Conservation (phyloP, 2,329 filamentous ascomycete species). For the Fusarium luffae region DNA sequence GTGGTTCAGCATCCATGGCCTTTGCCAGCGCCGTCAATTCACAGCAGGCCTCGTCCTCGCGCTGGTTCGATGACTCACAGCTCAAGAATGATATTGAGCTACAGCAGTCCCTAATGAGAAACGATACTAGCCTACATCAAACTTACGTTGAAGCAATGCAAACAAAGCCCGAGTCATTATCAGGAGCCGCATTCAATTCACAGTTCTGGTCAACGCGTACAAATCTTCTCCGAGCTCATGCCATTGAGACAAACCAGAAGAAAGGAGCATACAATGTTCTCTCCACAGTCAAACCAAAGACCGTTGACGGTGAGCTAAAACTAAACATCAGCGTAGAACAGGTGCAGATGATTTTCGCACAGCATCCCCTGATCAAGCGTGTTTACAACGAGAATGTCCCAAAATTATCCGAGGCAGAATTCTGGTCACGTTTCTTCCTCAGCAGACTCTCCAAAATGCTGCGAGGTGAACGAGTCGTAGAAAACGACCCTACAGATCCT, state of each 20-base stretch:
- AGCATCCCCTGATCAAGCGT: conserved; percentile 89
- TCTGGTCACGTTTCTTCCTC: conserved; percentile 95
- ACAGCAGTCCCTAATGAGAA: conserved; percentile 88
- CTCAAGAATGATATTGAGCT: conserved; percentile 82
- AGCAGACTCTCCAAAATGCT: conserved; percentile 91
- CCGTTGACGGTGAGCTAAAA: conserved; percentile 68
- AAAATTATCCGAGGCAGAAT: conserved; percentile 79
- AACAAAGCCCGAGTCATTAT: conserved; percentile 86
- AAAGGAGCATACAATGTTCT: conserved; percentile 94
- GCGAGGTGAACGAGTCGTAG: conserved; percentile 86
- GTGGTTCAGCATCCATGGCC: conserved; percentile 76
- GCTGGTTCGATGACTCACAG: conserved; percentile 83
- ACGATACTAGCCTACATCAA: conserved; percentile 78
- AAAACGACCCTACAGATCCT: conserved; percentile 79
- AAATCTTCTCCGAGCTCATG: conserved; percentile 87
- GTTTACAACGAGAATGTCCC: conserved; percentile 96
- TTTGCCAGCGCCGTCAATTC: conserved; percentile 76
- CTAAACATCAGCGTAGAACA: conserved; percentile 91
- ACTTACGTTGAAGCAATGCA: conserved; percentile 88
- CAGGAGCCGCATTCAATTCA: conserved; percentile 81
- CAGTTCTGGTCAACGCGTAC: conserved; percentile 96
- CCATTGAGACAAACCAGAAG: conserved; percentile 87
- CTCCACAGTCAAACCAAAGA: conserved; percentile 81
- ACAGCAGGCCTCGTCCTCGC: conserved; percentile 62
- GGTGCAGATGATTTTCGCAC: conserved; percentile 90